Conservation (phyloP, 1,139 yeast genomes). For the Candida sanyaensis region DNA sequence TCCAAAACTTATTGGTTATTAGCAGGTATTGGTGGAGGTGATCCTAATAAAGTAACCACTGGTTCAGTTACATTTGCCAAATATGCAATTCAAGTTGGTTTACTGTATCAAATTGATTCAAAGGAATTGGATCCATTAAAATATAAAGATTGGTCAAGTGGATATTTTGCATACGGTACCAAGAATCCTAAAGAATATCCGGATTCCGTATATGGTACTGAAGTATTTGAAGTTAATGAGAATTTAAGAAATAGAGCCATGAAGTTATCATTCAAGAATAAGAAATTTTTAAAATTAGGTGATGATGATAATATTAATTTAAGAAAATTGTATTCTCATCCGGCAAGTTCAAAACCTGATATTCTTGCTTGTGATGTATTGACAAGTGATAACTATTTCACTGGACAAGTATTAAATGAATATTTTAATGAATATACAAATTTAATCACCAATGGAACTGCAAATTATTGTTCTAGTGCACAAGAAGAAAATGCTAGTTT, state of each 20-base stretch:
- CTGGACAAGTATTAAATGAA: conserved; percentile 53
- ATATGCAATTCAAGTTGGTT: conserved; percentile 63
- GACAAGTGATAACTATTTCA: conserved; percentile 63
- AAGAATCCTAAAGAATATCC: conserved; percentile 54
- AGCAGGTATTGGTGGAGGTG: conserved; percentile 71
- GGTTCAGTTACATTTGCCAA: conserved; percentile 65
- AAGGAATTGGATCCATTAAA: conserved; percentile 43
- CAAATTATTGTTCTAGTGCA: conserved; percentile 61
- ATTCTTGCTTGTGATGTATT: conserved; percentile 59
- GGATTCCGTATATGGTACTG: conserved; percentile 59
- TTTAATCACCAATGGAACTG: conserved; percentile 60
- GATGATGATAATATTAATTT: conserved; percentile 42
- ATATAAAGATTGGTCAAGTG: conserved; percentile 58
- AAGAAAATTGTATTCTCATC: conserved; percentile 50
- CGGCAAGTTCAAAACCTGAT: conserved; percentile 51
- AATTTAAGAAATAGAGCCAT: conserved; percentile 61
- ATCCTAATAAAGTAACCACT: conserved; percentile 46
- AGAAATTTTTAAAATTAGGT: conserved; percentile 42
- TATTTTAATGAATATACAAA: conserved; percentile 50
- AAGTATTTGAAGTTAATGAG: conserved; percentile 64
- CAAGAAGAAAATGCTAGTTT: conserved; percentile 74
- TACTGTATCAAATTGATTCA: conserved; percentile 56
- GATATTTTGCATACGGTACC: conserved; percentile 61
- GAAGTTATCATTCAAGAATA: conserved; percentile 47
- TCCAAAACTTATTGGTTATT: conserved; percentile 60